Evolutionary conservation across 2,329 filamentous ascomycete genomes (phyloP), one percentile per base, ranked within the genome.

Genomic region (Metarhizium humberi): DNA sequence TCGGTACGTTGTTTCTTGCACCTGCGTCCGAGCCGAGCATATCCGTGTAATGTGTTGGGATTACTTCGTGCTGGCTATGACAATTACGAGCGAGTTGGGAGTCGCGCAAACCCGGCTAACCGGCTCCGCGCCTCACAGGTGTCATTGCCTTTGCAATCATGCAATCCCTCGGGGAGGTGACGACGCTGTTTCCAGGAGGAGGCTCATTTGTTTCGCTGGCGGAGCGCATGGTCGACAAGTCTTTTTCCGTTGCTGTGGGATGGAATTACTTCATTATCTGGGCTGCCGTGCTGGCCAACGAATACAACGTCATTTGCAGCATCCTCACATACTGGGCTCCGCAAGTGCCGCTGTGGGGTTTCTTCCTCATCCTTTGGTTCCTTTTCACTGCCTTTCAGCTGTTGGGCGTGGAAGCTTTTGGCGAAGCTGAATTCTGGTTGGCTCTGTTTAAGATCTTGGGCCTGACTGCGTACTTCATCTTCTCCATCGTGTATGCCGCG

Each of bases 351-450:
- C 71, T 79, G 65, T 90, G 74, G 86, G 86, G 75, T 57, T 91
- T 77, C 65, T 89, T 90, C 56, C 73, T 86, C 34, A 78, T 90
- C n/a, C 84, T 90, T 61, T 90, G 87, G 83, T 79, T 83, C n/a
- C 71, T 82, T 0, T 88, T 91, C 59, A 75, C 85, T 1, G 75
- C 72, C 0, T 82, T 90, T 56, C 88, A 90, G 63, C 75, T 90
- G 38, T 73, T 90, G 1, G 86, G 86, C 1, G 84, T 91, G 1
- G 81, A 85, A 61, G 82, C 85, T 3, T 92, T 90, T 65, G 88
- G 88, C 14, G 88, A 92, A 65, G 82, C 86, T 10, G 88, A 92
- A 65, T 90, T 91, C 64, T 91, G 87, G 86, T 79, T 91, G 55
- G 85, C 87, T 0, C 76, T 86, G 16, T 71, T 90, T 65, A 92